Evolutionary conservation across 2,329 filamentous ascomycete genomes (phyloP), one percentile per base, ranked within the genome.

Genomic region (Botrytis aclada): DNA sequence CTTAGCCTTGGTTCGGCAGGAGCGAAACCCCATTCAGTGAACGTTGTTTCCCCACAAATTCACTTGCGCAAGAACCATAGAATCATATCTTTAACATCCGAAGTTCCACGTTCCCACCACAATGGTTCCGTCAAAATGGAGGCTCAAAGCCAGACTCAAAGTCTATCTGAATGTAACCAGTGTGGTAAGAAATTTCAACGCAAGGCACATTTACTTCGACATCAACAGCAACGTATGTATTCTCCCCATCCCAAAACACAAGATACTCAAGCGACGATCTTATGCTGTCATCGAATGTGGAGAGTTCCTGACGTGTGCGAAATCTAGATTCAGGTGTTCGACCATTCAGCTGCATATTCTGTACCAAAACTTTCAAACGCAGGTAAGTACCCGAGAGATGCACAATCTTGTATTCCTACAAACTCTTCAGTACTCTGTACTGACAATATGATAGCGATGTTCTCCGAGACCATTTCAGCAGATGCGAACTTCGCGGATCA

Each of bases 171-270:
- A 65, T 81, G 80, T 75, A 78, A 77, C 72, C 75, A 80, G 70
- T 81, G 80, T 72, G 76, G 77, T n/a, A 81, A 81, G 78, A 77
- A 76, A 66, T 81, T 80, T 73, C 79, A 80, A 74, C 75, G 79
- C 4, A 81, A 79, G 72, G 80, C 80, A n/a, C 80, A 81, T 78
- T 73, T 81, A 12, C 65, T 80, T 64, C 74, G 80, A 66, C 80
- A 81, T 74, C 78, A 80, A 61, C 79, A 79, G 47, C 79, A 81
- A 71, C 80, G 78, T 80, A 75, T 72, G 79, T 77, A 51, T n/a
- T 32, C 45, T 18, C 3, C 29, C n/a, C 20, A 25, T 32, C 14
- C n/a, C 51, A 43, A 45, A 45, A 34, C 65, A 4, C 47, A 63
- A 63, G 39, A 45, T 39, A 18, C n/a, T 29, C 18, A 32, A 20